Evolutionary conservation across 83 land plant genomes (phyloP), one percentile per base, ranked within the genome.

Genomic region (Picea engelmannii): DNA sequence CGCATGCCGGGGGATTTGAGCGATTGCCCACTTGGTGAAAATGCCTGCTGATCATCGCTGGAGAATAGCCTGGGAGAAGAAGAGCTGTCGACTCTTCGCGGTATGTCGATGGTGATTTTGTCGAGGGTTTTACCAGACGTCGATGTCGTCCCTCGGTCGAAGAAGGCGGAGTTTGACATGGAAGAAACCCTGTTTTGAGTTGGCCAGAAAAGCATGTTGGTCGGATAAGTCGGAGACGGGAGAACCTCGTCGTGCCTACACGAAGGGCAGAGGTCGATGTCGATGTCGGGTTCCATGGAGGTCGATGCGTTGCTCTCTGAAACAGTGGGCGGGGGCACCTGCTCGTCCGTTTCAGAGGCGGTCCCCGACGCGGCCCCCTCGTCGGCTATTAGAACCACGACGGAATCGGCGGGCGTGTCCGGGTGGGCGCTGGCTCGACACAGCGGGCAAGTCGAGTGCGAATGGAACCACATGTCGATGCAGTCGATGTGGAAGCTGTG

Each of bases 391-490:
- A 44, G 49, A 8, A 55, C 38, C 61, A 6, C 20, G 6, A 6
- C 77, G 13, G 78, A n/a, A 25, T n/a, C 44, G 27, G 24, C 1
- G 12, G 12, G 61, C 21, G 18, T 24, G 10, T 67, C 74, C 31
- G 42, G 71, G 10, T 75, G 63, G 6, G 70, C 81, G 6, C 58
- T 64, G 2, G 83, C 20, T 52, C 88, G 40, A 78, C 88, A 86
- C 11, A 86, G 62, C n/a, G 88, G 88, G 82, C 88, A 86, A 4
- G 82, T 86, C 17, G 88, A n/a, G n/a, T n/a, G n/a, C n/a, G n/a
- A n/a, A n/a, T n/a, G n/a, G n/a, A n/a, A n/a, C n/a, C n/a, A n/a
- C n/a, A n/a, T n/a, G n/a, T n/a, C n/a, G n/a, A n/a, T n/a, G n/a
- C n/a, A n/a, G n/a, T n/a, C n/a, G n/a, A n/a, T n/a, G n/a, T n/a